Evolutionary conservation across 1,284 basidiomycete genomes (phyloP), one percentile per base, ranked within the genome.

Genomic region (Athelia sp.): DNA sequence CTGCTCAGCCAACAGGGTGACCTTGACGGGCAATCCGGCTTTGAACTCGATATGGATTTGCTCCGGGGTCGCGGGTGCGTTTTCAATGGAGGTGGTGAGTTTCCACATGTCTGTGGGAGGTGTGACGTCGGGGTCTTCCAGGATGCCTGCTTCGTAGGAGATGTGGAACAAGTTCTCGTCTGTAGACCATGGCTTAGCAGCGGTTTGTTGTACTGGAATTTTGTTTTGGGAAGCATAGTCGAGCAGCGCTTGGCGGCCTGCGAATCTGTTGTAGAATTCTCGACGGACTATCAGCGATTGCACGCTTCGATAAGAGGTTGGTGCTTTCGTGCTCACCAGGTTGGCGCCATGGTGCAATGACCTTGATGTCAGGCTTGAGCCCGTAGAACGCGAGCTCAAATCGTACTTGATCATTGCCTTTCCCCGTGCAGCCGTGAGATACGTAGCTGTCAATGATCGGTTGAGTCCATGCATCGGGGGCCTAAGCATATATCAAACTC

Each of bases 71-170:
- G 78, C 71, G n/a, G 96, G 94, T 3, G 96, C 93, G 50, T 86
- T 71, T 63, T 93, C 86, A 48, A 93, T 89, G 29, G 89, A 80
- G 55, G 80, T 78, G 55, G 93, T 98, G 58, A 99, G 84, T 71
- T 98, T 98, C 96, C 97, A 99, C 96, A 99, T 99, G 76, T 99
- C 96, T n/a, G 72, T 70, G 24, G 96, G 96, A 50, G 97, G 96
- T 9, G 94, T 98, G 55, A 78, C 87, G 78, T 97, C 83, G 58
- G 96, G 96, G 68, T 99, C 91, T 69, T 99, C 97, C 56, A 99
- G 86, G 67, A 99, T 98, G 51, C 96, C 96, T 26, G 96, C 96
- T 72, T 99, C 96, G 74, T 98, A 99, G 19, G 95, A 99, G 70
- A 98, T 99, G 78, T 99, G 96, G 87, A 97, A 98, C 50, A 99